Percentiles rank a stretch among this genome's conserved stretches.
These are phyloP conservation scores for Dictyostelium gargantuum DNA, from an alignment of 208 protist species.

Conservation along the genomic window DNA sequence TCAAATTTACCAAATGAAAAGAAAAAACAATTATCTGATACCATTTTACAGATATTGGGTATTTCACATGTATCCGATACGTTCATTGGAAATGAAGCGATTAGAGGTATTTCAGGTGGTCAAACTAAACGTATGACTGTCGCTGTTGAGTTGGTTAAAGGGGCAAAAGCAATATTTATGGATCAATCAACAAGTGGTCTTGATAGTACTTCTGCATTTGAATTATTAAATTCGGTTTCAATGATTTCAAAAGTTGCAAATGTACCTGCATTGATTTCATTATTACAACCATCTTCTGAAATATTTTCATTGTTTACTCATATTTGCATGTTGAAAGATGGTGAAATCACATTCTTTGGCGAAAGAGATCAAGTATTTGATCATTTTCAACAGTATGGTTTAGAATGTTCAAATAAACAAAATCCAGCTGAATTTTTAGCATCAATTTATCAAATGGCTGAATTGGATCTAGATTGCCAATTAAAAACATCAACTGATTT, in stretches of 20 bases:
- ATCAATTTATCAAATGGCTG: conserved; percentile 22
- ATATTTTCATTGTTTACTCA: conserved; percentile 44
- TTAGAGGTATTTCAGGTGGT: conserved; percentile 83
- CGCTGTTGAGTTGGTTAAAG: conserved; percentile 78
- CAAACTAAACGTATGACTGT: conserved; percentile 85
- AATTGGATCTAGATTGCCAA: not conserved
- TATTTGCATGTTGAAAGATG: conserved; percentile 37
- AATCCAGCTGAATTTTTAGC: conserved; percentile 38
- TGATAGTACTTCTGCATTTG: conserved; percentile 29
- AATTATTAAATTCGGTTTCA: conserved; percentile 1
- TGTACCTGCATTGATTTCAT: conserved; percentile 19
- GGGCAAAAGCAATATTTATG: conserved; percentile 23
- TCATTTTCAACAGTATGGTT: not conserved
- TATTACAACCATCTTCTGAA: conserved; percentile 53
- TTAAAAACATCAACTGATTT: conserved; percentile 19
- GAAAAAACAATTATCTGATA: conserved; percentile 16
- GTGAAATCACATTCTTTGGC: conserved; percentile 32
- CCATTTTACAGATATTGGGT: conserved; percentile 45
- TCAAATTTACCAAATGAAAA: not conserved
- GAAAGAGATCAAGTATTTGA: conserved; percentile 1
- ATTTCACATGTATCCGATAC: conserved; percentile 66
- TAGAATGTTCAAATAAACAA: not conserved
- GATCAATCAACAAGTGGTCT: conserved; percentile 46
- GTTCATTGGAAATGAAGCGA: conserved; percentile 64
- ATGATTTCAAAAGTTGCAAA: conserved; percentile 3